phyloP scores from a whole-genome alignment of 176 grass and related monocot genomes.

The Avena atlantica region DNA sequence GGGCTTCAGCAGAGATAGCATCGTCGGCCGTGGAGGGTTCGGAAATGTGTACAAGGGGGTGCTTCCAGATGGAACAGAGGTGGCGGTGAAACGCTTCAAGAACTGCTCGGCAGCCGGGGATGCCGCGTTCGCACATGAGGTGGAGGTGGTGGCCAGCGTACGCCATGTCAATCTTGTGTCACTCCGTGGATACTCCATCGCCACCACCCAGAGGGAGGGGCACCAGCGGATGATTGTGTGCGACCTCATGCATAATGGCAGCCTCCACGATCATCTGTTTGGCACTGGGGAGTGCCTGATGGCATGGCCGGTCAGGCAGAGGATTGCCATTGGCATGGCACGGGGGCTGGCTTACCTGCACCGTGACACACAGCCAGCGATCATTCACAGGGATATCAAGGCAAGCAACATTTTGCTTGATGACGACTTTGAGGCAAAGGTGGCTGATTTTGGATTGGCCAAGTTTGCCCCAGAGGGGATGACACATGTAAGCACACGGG shows the following conservation, averaged over 20 bases:
- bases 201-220: conserved; percentile 73
- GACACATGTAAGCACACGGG: conserved; percentile 91
- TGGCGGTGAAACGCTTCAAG: conserved; percentile 93
- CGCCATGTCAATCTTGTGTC: conserved; percentile 87
- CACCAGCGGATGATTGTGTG: conserved; percentile 95
- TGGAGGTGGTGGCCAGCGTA: conserved; percentile 94
- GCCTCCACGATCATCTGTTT: conserved; percentile 90
- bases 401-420: conserved; percentile 85
- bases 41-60: conserved; percentile 90
- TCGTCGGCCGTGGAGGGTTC: conserved; percentile 85
- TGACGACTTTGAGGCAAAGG: conserved; percentile 78
- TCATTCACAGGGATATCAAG: conserved; percentile 99
- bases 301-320: conserved; percentile 74
- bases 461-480: conserved; percentile 93
- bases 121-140: conserved; percentile 80
- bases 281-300: conserved; percentile 49
- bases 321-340: conserved; percentile 79
- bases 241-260: conserved; percentile 90
- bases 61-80: conserved; percentile 57
- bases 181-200: conserved; percentile 82
- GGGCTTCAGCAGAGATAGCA: conserved; percentile 58
- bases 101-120: conserved; percentile 84
- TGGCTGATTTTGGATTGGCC: conserved; percentile 94
- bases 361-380: conserved; percentile 60
- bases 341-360: conserved; percentile 83